Evolutionary conservation across 2,329 filamentous ascomycete genomes (phyloP).

Genomic region (Talaromyces sp.): DNA sequence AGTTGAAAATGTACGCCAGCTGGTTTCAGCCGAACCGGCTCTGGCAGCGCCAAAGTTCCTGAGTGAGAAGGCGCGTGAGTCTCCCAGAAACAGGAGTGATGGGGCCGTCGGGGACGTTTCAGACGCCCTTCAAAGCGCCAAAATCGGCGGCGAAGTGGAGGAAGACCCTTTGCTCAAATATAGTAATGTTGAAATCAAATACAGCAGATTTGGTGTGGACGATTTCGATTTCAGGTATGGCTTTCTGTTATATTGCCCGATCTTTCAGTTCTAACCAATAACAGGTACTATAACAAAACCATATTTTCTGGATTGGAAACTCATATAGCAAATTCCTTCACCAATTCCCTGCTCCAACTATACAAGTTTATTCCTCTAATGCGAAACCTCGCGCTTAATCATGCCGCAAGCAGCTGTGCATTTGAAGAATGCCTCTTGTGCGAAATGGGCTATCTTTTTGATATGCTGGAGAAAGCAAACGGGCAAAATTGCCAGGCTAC

Average conservation of each 20-base stretch:
- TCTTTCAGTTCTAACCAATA: slow-evolving; percentile 12
- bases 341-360: slow-evolving; percentile 85
- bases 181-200: slow-evolving; percentile 93
- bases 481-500: slow-evolving; percentile 94
- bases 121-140: slow-evolving; percentile 61
- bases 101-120: slow-evolving; percentile 50
- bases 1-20: slow-evolving; percentile 66
- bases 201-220: slow-evolving; percentile 98
- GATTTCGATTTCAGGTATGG: slow-evolving; percentile 98
- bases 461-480: slow-evolving; percentile 95
- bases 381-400: slow-evolving; percentile 80
- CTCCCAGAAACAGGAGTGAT: slow-evolving; percentile 36
- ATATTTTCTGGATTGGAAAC: slow-evolving; percentile 87
- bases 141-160: slow-evolving; percentile 66
- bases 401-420: slow-evolving; percentile 79
- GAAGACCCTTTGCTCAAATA: slow-evolving; percentile 85
- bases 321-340: slow-evolving; percentile 94
- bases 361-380: slow-evolving; percentile 85
- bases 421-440: slow-evolving; percentile 82
- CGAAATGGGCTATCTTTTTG: slow-evolving; percentile 90
- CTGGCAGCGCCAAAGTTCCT: slow-evolving; percentile 80
- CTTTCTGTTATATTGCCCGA: slow-evolving; percentile 30
- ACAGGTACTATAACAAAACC: slow-evolving; percentile 89
- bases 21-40: slow-evolving; percentile 56
- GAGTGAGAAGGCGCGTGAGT: slow-evolving; percentile 80